Evolutionary conservation across 768 basidiomycete genomes (phyloP).

Genomic region (Crassisporium funariophilum): DNA sequence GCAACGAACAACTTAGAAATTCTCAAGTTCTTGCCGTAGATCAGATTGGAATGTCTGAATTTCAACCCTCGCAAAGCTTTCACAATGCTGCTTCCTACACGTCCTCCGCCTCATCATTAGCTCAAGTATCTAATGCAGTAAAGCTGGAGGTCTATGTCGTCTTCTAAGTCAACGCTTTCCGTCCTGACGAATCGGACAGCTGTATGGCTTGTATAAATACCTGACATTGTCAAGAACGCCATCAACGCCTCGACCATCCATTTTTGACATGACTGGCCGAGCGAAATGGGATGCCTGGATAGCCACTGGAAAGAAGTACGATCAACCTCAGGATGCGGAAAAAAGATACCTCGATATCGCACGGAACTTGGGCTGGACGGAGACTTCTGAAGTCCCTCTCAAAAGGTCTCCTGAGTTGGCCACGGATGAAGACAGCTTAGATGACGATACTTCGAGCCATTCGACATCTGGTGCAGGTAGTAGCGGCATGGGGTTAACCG

Average conservation of each 20-base stretch:
- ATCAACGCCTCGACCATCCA: slow-evolving; percentile 59
- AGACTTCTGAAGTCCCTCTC: slow-evolving; percentile 22
- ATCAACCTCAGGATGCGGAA: slow-evolving; percentile 52
- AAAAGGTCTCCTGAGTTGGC: slow-evolving; percentile 6
- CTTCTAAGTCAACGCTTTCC: slow-evolving; percentile 19
- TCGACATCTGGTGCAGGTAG: slow-evolving; percentile 29
- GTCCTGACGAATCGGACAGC: slow-evolving; percentile 49
- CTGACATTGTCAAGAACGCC: slow-evolving; percentile 62
- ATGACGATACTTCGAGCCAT: slow-evolving; percentile 41
- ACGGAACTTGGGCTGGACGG: slow-evolving; percentile 66
- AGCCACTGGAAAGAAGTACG: slow-evolving; percentile 49
- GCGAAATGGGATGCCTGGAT: slow-evolving; percentile 92
- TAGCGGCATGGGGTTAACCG: slow-evolving; percentile 58
- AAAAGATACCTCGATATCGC: slow-evolving; percentile 71
- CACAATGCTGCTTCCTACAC: slow-evolving; percentile 65
- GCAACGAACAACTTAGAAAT: neutral
- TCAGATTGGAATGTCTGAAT: slow-evolving; percentile 11
- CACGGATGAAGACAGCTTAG: slow-evolving; percentile 39
- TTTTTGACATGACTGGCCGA: slow-evolving; percentile 78
- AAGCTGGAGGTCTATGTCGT: slow-evolving; percentile 73
- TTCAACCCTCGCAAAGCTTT: slow-evolving; percentile 41
- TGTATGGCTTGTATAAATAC: slow-evolving; percentile 86
- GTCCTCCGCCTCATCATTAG: slow-evolving; percentile 54
- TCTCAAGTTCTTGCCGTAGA: neutral
- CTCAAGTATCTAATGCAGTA: slow-evolving; percentile 55